These are phyloP conservation scores for Xylaria polymorpha DNA, from an alignment of 2,329 filamentous ascomycete genomes.

Conservation along the genomic window DNA sequence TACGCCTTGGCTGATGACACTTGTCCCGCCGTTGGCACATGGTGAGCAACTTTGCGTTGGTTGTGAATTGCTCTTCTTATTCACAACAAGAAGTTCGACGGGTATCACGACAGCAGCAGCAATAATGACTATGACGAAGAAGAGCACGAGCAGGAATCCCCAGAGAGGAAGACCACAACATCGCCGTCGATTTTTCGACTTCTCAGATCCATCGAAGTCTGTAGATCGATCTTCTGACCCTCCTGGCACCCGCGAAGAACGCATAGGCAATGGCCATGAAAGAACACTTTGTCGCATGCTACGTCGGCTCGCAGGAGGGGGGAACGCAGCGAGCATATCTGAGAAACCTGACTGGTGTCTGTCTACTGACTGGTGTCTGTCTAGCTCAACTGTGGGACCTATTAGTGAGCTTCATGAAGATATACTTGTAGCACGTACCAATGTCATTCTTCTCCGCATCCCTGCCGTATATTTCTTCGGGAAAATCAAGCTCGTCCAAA, in stretches of 20 bases:
- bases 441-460: slow-evolving; percentile 56
- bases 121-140: slow-evolving; percentile 77
- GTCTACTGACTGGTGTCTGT: slow-evolving; percentile 62
- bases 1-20: slow-evolving; percentile 71
- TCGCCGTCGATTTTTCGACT: slow-evolving; percentile 60
- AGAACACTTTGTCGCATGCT: slow-evolving; percentile 59
- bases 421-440: slow-evolving; percentile 49
- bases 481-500: slow-evolving; percentile 65
- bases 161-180: slow-evolving; percentile 89
- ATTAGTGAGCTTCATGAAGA: slow-evolving; percentile 33
- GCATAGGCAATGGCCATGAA: slow-evolving; percentile 62
- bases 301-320: slow-evolving; percentile 64
- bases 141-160: slow-evolving; percentile 73
- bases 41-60: slow-evolving; percentile 68
- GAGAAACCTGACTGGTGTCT: slow-evolving; percentile 66
- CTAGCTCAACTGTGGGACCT: slow-evolving; percentile 50
- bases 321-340: slow-evolving; percentile 74
- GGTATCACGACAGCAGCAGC: slow-evolving; percentile 87
- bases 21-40: slow-evolving; percentile 85
- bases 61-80: slow-evolving; percentile 55
- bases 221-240: slow-evolving; percentile 23
- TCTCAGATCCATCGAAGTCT: slow-evolving; percentile 27
- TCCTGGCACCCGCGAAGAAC: slow-evolving; percentile 43
- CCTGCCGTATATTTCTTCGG: slow-evolving; percentile 56
- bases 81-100: slow-evolving; percentile 71